phyloP scores from a whole-genome alignment of 208 protist genomes.

The Naegleria lovaniensis region DNA sequence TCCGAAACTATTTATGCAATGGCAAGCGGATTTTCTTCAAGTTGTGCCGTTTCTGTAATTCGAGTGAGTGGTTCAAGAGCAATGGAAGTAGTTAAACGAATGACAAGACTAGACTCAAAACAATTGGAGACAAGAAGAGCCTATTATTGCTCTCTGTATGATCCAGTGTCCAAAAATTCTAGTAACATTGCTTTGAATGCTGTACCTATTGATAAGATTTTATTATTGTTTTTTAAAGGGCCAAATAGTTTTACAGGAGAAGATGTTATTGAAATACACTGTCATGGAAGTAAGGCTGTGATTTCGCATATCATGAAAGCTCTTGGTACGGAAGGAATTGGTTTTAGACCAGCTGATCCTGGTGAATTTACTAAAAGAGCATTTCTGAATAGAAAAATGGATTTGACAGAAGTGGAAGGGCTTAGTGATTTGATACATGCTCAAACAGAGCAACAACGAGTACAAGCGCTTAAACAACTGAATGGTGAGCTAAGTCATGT shows the following conservation, averaged over 20 bases:
- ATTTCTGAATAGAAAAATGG: conserved; percentile 59
- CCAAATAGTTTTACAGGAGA: conserved; percentile 62
- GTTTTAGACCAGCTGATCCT: conserved; percentile 46
- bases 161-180: neutral
- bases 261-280: conserved; percentile 63
- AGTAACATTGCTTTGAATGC: too few species aligned
- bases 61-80: neutral
- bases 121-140: neutral
- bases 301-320: conserved; percentile 43
- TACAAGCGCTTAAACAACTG: conserved; percentile 52
- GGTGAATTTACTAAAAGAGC: conserved; percentile 60
- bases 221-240: conserved; percentile 26
- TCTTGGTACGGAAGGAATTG: conserved; percentile 29
- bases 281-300: conserved; percentile 60
- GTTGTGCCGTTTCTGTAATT: neutral
- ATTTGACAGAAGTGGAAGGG: conserved; percentile 61
- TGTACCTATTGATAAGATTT: conserved; percentile 9
- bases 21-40: neutral
- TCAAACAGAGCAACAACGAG: conserved; percentile 54
- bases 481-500: conserved; percentile 42
- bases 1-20: neutral
- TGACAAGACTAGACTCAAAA: neutral
- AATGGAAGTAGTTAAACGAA: neutral
- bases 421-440: conserved; percentile 61
- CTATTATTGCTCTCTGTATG: neutral